Conservation (phyloP, 495 filamentous ascomycete species). For the Hyaloscypha finlandica region DNA sequence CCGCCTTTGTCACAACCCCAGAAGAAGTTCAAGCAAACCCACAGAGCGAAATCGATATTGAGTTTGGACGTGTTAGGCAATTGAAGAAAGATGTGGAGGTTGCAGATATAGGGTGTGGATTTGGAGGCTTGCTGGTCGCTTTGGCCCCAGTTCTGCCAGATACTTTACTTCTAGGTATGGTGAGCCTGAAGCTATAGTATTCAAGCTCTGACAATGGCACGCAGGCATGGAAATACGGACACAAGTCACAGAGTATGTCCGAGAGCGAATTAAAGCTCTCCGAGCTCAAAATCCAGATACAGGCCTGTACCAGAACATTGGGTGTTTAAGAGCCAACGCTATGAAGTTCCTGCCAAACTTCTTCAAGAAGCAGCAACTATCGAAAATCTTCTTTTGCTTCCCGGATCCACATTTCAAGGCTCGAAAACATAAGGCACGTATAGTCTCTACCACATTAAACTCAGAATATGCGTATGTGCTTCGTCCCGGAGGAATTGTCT, state of each 20-base stretch:
- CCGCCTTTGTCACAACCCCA: slow-evolving; percentile 56
- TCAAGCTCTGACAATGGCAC: slow-evolving; percentile 10
- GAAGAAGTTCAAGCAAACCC: slow-evolving; percentile 27
- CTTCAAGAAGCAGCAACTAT: slow-evolving; percentile 74
- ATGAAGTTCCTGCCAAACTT: slow-evolving; percentile 99
- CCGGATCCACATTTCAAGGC: slow-evolving; percentile 98
- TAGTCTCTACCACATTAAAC: slow-evolving; percentile 83
- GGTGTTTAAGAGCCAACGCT: slow-evolving; percentile 84
- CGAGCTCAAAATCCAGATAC: slow-evolving; percentile 63
- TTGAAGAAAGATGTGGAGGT: slow-evolving; percentile 76
- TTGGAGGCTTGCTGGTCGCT: slow-evolving; percentile 86
- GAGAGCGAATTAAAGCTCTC: slow-evolving; percentile 80
- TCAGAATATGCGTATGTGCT: slow-evolving; percentile 93
- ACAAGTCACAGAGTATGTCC: slow-evolving; percentile 85
- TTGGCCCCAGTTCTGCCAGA: slow-evolving; percentile 80
- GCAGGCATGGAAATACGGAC: slow-evolving; percentile 84
- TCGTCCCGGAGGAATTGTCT: slow-evolving; percentile 78
- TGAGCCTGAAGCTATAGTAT: neutral
- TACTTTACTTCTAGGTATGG: slow-evolving; percentile 75
- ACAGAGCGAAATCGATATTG: slow-evolving; percentile 35
- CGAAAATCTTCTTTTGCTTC: slow-evolving; percentile 95
- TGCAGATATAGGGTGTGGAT: slow-evolving; percentile 97
- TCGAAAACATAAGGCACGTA: slow-evolving; percentile 94
- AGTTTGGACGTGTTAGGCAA: slow-evolving; percentile 21
- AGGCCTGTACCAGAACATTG: slow-evolving; percentile 77